Conservation (phyloP, 2,329 filamentous ascomycete species). For the Ophiostoma ips region DNA sequence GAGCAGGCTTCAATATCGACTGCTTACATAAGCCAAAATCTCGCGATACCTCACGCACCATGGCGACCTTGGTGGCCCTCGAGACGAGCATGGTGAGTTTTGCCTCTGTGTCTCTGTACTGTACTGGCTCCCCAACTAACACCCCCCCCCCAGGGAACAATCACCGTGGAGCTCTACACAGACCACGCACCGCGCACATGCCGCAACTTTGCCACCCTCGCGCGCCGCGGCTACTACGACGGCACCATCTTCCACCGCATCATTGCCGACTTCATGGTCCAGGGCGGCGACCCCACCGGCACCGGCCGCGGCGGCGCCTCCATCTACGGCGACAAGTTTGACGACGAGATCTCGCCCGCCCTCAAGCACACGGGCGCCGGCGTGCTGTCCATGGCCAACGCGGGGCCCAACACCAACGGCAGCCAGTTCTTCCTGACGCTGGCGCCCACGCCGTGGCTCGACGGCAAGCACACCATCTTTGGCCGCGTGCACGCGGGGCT, state of each 20-base stretch:
- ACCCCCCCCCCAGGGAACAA: constrained; percentile 47
- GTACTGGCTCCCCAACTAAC: neutral
- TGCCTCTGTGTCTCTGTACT: neutral
- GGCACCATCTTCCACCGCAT: constrained; percentile 79
- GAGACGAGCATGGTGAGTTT: constrained; percentile 68
- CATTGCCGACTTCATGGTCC: constrained; percentile 93
- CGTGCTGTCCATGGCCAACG: constrained; percentile 93
- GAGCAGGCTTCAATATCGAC: too few relatives aligned
- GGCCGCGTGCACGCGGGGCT: constrained; percentile 77
- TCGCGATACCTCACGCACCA: constrained; percentile 21
- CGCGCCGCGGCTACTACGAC: constrained; percentile 77
- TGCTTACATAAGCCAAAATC: neutral
- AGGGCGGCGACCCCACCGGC: constrained; percentile 86
- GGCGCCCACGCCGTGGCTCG: constrained; percentile 87
- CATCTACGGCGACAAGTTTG: constrained; percentile 89
- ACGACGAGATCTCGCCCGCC: constrained; percentile 60
- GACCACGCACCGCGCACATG: constrained; percentile 79
- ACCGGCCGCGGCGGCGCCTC: constrained; percentile 78
- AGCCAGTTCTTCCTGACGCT: constrained; percentile 94
- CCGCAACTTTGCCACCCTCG: constrained; percentile 74
- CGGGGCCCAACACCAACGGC: constrained; percentile 83
- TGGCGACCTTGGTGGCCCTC: constrained; percentile 67
- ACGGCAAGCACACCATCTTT: constrained; percentile 96
- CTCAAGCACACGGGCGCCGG: constrained; percentile 90
- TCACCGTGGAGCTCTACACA: constrained; percentile 82